Base-by-base conservation (phyloP, 2,329 filamentous ascomycete species). In the Cercospora janseana region DNA sequence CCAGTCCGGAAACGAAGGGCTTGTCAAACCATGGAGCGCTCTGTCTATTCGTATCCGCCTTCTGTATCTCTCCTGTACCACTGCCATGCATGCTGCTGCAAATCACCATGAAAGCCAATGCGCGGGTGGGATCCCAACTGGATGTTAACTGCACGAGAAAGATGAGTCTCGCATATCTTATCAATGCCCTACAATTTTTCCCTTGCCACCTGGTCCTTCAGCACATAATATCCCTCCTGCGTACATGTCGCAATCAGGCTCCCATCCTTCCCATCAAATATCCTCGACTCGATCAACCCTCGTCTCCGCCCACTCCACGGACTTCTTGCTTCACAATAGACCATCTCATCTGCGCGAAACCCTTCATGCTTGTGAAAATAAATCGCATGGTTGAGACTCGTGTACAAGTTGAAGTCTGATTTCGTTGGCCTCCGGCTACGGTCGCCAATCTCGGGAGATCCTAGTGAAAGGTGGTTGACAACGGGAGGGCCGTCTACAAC, bases 251-350 rank as follows among this genome's bases (percentile, higher is more conserved):
- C 87, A 62, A 90, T 70, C 66, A 91, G 68, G n/a, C 75, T 82
- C 16, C 86, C 86, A 55, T 88, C 82, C 54, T 70, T 73, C 24
- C 78, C 75, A 3, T 38, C 35, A 65, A 82, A 89, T 49, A 90
- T 85, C 67, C 80, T 78, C 72, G 88, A 84, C 59, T 78, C 79
- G 27, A 89, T 86, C 4, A 89, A 75, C 0, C 85, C 86, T 50
- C 87, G 75, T 4, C 85, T 85, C 57, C 87, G 83, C 2, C 83
- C 85, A 4, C 83, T 78, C 86, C 87, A 91, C 0, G 86, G 85
- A 51, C 81, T 87, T 67, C 84, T 79, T 79, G 87, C 87, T 71
- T 88, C 86, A 23, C 77, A 78, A 60, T 88, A 82, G 78, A 87
- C 84, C 85, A 86, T 87, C 68, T 88, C 72, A 47, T 76, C 73